phyloP scores from a whole-genome alignment of 2,329 filamentous ascomycete species.

The Colletotrichum chlorophyti region DNA sequence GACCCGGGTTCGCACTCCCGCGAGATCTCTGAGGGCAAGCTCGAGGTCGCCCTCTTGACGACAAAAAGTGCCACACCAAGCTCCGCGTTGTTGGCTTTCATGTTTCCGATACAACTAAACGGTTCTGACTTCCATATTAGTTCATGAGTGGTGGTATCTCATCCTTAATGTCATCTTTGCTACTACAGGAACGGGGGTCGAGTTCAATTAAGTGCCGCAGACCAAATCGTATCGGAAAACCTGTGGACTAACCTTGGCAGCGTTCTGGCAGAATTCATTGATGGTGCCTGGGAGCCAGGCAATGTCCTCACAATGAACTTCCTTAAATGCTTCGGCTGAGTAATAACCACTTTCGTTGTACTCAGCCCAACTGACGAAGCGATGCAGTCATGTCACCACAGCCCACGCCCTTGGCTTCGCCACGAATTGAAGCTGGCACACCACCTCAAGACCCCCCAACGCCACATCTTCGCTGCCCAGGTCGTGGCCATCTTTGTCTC shows the following conservation, averaged over 20 bases:
- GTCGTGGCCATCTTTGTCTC: constrained; percentile 43
- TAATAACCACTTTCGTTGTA: neutral
- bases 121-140: constrained; percentile 11
- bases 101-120: constrained; percentile 45
- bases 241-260: constrained; percentile 22
- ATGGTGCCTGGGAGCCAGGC: constrained; percentile 16
- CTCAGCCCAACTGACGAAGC: neutral
- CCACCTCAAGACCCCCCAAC: constrained; percentile 53
- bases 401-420: constrained; percentile 44
- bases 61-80: constrained; percentile 46
- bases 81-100: constrained; percentile 53
- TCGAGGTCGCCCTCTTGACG: constrained; percentile 39
- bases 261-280: constrained; percentile 26
- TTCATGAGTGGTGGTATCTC: constrained; percentile 56
- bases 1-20: constrained; percentile 35
- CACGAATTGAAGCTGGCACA: constrained; percentile 44
- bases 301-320: constrained; percentile 24
- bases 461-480: constrained; percentile 43
- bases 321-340: constrained; percentile 36
- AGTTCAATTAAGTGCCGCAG: constrained; percentile 5
- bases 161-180: constrained; percentile 46
- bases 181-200: constrained; percentile 48
- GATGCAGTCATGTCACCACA: constrained; percentile 37
- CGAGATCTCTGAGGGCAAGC: constrained; percentile 39
- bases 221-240: no score